Base-by-base conservation (phyloP, 2,329 filamentous ascomycete genomes). In the Aspergillus niger region DNA sequence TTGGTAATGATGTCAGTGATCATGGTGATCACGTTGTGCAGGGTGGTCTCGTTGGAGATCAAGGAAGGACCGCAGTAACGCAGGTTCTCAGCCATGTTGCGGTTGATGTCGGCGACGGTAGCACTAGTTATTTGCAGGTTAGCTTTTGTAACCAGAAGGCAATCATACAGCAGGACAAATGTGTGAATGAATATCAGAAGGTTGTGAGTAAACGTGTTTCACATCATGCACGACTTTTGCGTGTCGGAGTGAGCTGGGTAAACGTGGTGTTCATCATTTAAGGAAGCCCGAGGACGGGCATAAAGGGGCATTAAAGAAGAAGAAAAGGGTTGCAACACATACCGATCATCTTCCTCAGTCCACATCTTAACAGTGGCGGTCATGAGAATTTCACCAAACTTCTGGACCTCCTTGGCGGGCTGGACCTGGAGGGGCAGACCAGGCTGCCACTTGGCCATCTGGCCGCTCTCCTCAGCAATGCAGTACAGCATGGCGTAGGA, bases 191-290 rank as follows among this genome's bases (percentile, higher is more conserved):
- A 75, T 78, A 77, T 63, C 67, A 74, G 55, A 50, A 28, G 30
- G 82, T 70, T 73, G 59, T 76, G 69, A 65, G 74, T 70, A 77
- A 86, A 85, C 89, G 92, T 82, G 65, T 80, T 96, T 95, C 89
- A 89, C 91, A 92, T 90, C 92, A 96, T 88, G 81, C 87, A 87
- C 90, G 87, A 76, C 80, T 80, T 36, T 81, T 85, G 81, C 85
- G 91, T 89, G 89, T 98, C 90, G 91, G 91, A 97, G 93, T 97
- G 94, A 97, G 93, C 93, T 97, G 93, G 92, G 94, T 94, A 94
- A 74, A 93, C 91, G 91, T 88, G 82, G 86, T 83, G 80, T 48
- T 97, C 92, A 97, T 97, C 92, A 92, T 89, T 55, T 50, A 58
- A 62, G 41, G 20, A n/a, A 28, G 49, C 47, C 48, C 43, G 49